Evolutionary conservation across 768 basidiomycete genomes (phyloP), one percentile per base, ranked within the genome.

Genomic region (Rubroboletus satanas): DNA sequence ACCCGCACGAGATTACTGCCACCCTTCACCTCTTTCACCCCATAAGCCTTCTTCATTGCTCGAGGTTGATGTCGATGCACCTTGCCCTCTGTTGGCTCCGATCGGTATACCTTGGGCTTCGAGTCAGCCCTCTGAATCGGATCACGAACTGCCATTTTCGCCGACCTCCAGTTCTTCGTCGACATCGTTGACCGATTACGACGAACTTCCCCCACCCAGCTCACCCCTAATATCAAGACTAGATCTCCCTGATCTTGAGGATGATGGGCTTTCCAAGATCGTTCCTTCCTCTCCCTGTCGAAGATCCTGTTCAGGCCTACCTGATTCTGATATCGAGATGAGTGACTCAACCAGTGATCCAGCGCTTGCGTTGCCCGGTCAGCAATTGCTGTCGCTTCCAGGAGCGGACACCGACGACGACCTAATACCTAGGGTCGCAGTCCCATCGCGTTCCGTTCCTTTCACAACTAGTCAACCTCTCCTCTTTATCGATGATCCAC

Each of bases 341-440:
- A 46, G 28, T 37, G 65, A 64, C n/a, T 47, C 54, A 43, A 41
- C 56, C 26, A 31, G 49, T 23, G 64, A 68, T 18, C 43, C 60
- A 35, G 49, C 45, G 15, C 49, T 59, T 51, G n/a, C 48, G 7
- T 55, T 58, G 35, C 56, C 70, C n/a, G 45, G 64, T 9, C 62
- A 61, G 49, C 58, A 60, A 5, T 55, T 77, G 14, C 49, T 76
- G 26, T 73, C 75, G 1, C 70, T 77, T 11, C 77, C 76, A 1
- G 76, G 76, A 6, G 77, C 68, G 23, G 76, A 76, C n/a, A 70
- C 67, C 7, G 77, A 77, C 53, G 70, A 78, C 26, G 66, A 70
- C 31, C 69, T 79, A 14, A 64, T 79, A 51, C 78, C 76, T 3
- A 61, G 56, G 55, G 46, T 50, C 33, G 12, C 49, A 17, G 5